These are phyloP conservation scores for Linnemannia schmuckeri DNA, from an alignment of 192 early-diverging fungal species.

Conservation along the genomic window DNA sequence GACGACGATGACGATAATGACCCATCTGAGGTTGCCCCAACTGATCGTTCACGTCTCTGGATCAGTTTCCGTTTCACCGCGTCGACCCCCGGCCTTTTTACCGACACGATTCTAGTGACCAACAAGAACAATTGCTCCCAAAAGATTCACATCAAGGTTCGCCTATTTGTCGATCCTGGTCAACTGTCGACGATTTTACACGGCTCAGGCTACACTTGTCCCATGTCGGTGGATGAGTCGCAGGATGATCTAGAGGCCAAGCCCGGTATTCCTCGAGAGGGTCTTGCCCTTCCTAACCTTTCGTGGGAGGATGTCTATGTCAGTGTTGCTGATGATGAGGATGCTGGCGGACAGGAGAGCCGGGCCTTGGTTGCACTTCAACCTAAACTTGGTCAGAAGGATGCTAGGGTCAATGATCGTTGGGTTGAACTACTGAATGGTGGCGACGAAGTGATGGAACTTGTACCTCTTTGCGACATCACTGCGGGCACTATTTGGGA, in stretches of 20 bases:
- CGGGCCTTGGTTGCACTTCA: constrained; percentile 25
- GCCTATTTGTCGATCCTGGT: constrained; percentile 76
- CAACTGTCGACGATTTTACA: constrained; percentile 38
- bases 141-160: constrained; percentile 71
- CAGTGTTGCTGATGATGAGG: constrained; percentile 24
- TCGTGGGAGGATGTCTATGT: constrained; percentile 52
- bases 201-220: constrained; percentile 31
- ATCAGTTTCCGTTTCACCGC: constrained; percentile 73
- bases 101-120: constrained; percentile 71
- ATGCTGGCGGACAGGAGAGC: background rate
- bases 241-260: constrained; percentile 36
- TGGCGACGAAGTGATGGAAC: constrained; percentile 66
- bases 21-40: constrained; percentile 7
- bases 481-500: constrained; percentile 61
- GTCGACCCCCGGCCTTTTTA: constrained; percentile 69
- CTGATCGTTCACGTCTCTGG: constrained; percentile 55
- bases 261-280: constrained; percentile 35
- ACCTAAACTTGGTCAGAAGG: constrained; percentile 39
- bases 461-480: constrained; percentile 64
- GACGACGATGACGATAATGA: constrained; percentile 26
- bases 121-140: constrained; percentile 81
- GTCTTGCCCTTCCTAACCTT: constrained; percentile 31
- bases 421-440: constrained; percentile 61
- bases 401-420: constrained; percentile 26
- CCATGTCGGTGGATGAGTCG: constrained; percentile 30